A percentile compares a stretch with the other conserved stretches of the same genome.
Evolutionary conservation across 768 basidiomycete genomes (phyloP).

Genomic region (Artomyces pyxidatus): DNA sequence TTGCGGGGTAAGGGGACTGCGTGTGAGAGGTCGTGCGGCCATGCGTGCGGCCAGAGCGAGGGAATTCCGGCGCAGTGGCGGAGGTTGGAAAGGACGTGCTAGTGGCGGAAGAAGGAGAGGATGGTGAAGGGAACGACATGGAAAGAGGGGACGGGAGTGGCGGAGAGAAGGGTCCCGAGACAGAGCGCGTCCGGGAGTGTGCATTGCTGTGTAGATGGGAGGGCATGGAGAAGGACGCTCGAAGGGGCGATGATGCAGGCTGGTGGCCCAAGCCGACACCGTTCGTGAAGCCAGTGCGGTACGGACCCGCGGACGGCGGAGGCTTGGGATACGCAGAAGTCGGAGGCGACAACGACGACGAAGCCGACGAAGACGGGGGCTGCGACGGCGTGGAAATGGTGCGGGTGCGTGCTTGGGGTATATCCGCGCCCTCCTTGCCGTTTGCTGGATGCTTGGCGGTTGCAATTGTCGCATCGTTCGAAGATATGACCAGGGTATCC

Average conservation of each 20-base stretch:
- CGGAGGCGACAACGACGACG: conserved; percentile 10
- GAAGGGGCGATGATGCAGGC: conserved; percentile 20
- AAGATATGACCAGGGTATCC: conserved; percentile 14
- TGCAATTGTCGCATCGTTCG: conserved; percentile 12
- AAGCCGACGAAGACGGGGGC: conserved; percentile 8
- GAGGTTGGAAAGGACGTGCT: conserved; percentile 1
- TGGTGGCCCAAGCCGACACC: conserved; percentile 1
- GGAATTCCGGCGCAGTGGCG: conserved; percentile 4
- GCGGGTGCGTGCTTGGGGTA: conserved; percentile 11
- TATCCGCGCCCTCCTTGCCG: background rate
- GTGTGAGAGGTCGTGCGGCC: conserved; percentile 9
- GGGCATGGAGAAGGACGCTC: conserved; percentile 23
- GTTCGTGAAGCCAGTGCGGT: conserved; percentile 26
- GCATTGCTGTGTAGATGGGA: conserved; percentile 14
- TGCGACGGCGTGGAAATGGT: conserved; percentile 12
- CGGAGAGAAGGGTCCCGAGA: conserved; percentile 43
- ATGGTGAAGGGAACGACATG: conserved; percentile 26
- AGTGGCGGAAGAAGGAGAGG: conserved; percentile 9
- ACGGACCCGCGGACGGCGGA: conserved; percentile 17
- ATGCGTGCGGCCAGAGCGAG: conserved; percentile 2
- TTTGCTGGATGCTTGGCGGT: background rate
- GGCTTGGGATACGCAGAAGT: conserved; percentile 20
- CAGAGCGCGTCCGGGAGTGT: conserved; percentile 40
- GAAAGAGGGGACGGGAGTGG: conserved; percentile 44
- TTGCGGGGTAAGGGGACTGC: conserved; percentile 1